These are phyloP conservation scores for Pythium dissimile DNA, from an alignment of 352 stramenopile genomes.

Conservation along the genomic window DNA sequence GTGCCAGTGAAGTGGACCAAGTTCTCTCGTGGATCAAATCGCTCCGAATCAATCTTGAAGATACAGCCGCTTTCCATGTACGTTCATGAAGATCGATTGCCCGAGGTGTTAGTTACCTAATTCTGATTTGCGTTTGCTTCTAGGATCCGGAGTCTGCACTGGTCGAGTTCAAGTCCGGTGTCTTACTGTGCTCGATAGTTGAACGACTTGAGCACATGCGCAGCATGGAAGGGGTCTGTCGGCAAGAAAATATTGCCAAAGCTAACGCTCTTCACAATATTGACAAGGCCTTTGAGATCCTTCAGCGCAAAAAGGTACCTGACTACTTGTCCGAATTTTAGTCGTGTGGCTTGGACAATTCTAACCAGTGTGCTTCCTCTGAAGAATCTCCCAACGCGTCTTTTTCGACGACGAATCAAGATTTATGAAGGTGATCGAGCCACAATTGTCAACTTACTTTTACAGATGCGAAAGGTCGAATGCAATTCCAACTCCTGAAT, in stretches of 20 bases:
- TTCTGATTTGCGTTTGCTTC: too few relatives aligned
- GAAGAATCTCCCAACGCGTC: slow-evolving; percentile 38
- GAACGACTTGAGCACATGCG: slow-evolving; percentile 70
- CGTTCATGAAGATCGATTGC: too few relatives aligned
- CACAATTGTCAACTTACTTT: slow-evolving; percentile 1
- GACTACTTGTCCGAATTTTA: too few relatives aligned
- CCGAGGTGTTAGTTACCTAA: too few relatives aligned
- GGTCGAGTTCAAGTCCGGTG: slow-evolving; percentile 54
- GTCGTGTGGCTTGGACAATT: slow-evolving; percentile 3
- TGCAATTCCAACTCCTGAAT: background rate
- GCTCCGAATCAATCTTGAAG: slow-evolving; percentile 28
- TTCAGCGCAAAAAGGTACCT: slow-evolving; percentile 73
- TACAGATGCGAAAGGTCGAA: slow-evolving; percentile 7
- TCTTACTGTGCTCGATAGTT: slow-evolving; percentile 61
- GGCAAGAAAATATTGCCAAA: slow-evolving; percentile 31
- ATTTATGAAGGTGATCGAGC: slow-evolving; percentile 26
- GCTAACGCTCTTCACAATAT: slow-evolving; percentile 75
- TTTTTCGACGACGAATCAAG: slow-evolving; percentile 26
- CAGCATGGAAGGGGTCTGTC: slow-evolving; percentile 44
- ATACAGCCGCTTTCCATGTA: slow-evolving; percentile 33
- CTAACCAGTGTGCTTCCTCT: slow-evolving; percentile 31
- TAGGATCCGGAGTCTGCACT: slow-evolving; percentile 30
- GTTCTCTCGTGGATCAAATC: slow-evolving; percentile 39
- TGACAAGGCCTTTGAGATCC: slow-evolving; percentile 50
- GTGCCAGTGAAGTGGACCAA: slow-evolving; percentile 14